Evolutionary conservation across 2,329 filamentous ascomycete genomes (phyloP), one percentile per base, ranked within the genome.

Genomic region (Fusarium sp.): DNA sequence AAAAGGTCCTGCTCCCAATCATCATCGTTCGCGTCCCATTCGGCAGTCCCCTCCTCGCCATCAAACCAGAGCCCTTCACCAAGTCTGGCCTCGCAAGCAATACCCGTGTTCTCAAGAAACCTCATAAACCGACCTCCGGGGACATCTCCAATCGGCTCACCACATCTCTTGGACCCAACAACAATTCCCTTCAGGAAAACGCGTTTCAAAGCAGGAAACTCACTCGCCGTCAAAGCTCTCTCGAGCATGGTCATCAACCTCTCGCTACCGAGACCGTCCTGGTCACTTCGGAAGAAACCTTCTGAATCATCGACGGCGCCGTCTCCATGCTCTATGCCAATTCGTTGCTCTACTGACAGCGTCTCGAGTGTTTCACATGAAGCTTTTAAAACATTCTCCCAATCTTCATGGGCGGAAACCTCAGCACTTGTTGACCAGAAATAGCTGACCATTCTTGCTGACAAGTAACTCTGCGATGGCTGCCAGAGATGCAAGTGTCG

Each of bases 361-460:
- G 31, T 63, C 31, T 62, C 31, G 6, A 62, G 29, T 1, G n/a
- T 63, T 27, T 23, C 7, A 6, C 38, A n/a, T 1, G 57, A 62
- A 5, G 57, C 25, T 6, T 25, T 11, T 3, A 62, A 16, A 5
- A 52, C 44, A 10, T 5, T n/a, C 9, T 38, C 18, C 57, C 57
- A 63, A 10, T 63, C 57, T 9, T 19, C 12, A 12, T 52, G 44
- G 18, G 44, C 44, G 9, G 31, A n/a, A 1, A n/a, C 38, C 4
- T 63, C 61, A 1, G 57, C 44, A 16, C 10, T n/a, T 31, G 44
- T 27, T 11, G 37, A 63, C 57, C 57, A 61, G 23, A 61, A 61
- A 8, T 61, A 61, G 21, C 27, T 42, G 4, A 19, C 16, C 37
- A 37, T 49, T 12, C 41, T 37, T 29, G 23, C 21, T 5, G 37